Evolutionary conservation across 225 moss, liverwort and hornwort species (phyloP), one percentile per base, ranked within the genome.

Genomic region (Pleurozium schreberi): DNA sequence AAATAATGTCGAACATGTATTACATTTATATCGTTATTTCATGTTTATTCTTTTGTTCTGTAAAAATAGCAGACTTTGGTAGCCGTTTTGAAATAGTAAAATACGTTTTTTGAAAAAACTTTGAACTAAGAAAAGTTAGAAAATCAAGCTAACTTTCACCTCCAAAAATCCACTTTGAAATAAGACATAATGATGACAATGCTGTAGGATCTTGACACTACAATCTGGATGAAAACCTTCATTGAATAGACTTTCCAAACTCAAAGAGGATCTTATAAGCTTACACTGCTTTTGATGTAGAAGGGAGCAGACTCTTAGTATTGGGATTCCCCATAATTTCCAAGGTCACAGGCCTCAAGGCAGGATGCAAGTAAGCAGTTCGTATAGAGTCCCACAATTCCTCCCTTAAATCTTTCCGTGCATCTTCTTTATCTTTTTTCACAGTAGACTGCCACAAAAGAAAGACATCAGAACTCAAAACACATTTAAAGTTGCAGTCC

Each of bases 341-440:
- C 87, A 92, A 52, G 77, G 36, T 89, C 66, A 95, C 85, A 82
- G 93, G 92, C 77, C 86, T 88, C 79, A 95, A 84, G 43, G 95
- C 90, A 84, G 93, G 95, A 90, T 95, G 92, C 89, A 91, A 87
- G 88, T 95, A 95, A 28, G 95, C 93, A 77, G 89, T 92, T 84
- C 91, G 92, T 76, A 95, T 93, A 25, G 86, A 80, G 36, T 92
- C 93, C 89, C 89, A 91, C 85, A 92, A 38, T 11, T 93, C 93
- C 82, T 92, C 91, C 61, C 42, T 88, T 66, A 84, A 22, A 66
- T 92, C 95, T 45, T 90, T 88, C 69, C 80, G 75, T 78, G 83
- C 93, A 76, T 95, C 95, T 18, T n/a, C 75, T 84, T 88, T 90
- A 86, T 95, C 95, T 69, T 95, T 95, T 67, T 91, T 93, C 61